Evolutionary conservation across 306 rosid genomes (phyloP), one percentile per base, ranked within the genome.

Genomic region (Sindora glabra): DNA sequence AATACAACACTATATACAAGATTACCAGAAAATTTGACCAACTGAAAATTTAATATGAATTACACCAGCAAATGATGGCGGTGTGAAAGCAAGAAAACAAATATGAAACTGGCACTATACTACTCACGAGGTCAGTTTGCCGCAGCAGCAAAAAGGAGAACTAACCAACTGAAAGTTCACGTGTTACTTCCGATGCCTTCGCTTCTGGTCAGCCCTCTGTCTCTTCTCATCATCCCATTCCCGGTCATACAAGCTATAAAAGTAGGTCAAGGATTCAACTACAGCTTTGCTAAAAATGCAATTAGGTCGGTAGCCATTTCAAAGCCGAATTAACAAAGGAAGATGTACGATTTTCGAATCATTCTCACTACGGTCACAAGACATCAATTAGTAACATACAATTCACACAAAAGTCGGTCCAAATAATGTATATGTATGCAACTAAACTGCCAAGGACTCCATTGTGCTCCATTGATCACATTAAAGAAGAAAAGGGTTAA

Each of bases 181-280:
- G 12, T 24, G 27, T 61, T 81, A 89, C 80, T 92, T 92, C 51
- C 99, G 58, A 70, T 92, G 99, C 79, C 99, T 81, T 59, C 99
- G 82, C 76, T 92, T 92, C 47, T 75, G 99, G 68, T 92, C 99
- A 19, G 79, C 90, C 69, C 99, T 86, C 75, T 77, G 96, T 71
- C 97, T 76, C 81, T 92, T 92, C 74, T 86, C 95, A 16, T 92
- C 96, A 8, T 92, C 99, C 96, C 94, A 92, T 26, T 92, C 99
- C 0, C 95, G 89, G 21, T 89, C 95, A 36, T 86, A 80, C 72
- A 84, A 68, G 48, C 99, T 92, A 66, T 33, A 62, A 21, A 70
- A n/a, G n/a, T 46, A 65, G 68, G 68, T 89, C 58, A 86, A 86
- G 96, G 95, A 41, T 51, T 64, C 30, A 33, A 6, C n/a, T n/a